Conservation (phyloP, 345 rosid species). For the Lagerstroemia speciosa region DNA sequence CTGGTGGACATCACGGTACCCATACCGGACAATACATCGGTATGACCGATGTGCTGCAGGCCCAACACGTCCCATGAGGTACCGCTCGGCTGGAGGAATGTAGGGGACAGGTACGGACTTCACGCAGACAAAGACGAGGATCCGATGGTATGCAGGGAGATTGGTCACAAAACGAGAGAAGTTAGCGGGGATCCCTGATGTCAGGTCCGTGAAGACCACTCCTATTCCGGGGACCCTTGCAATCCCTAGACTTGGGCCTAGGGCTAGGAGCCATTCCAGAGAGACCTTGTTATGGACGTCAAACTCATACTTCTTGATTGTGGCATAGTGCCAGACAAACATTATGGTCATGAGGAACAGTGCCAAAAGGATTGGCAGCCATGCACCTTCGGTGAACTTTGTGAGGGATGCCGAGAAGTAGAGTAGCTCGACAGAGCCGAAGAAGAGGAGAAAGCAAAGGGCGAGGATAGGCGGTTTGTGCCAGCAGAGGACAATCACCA, state of each 20-base stretch:
- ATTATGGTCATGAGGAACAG: constrained; percentile 13
- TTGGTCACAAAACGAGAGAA: constrained; percentile 44
- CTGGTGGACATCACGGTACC: constrained; percentile 94
- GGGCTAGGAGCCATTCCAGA: constrained; percentile 13
- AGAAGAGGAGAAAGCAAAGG: constrained; percentile 15
- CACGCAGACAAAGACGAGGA: constrained; percentile 24
- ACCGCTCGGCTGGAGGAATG: constrained; percentile 13
- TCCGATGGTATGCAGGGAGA: constrained; percentile 41
- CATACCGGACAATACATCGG: constrained; percentile 64
- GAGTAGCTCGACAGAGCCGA: constrained; percentile 13
- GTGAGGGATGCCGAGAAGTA: constrained; percentile 21
- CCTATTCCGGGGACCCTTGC: constrained; percentile 17
- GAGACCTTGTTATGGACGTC: constrained; percentile 18
- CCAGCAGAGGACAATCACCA: constrained; percentile 18
- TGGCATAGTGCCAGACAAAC: constrained; percentile 19
- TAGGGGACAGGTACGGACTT: constrained; percentile 16
- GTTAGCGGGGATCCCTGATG: constrained; percentile 36
- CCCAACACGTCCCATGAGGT: constrained; percentile 14
- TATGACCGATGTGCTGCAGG: constrained; percentile 54
- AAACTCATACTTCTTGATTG: constrained; percentile 14
- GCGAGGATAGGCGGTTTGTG: constrained; percentile 15
- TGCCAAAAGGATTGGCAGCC: constrained; percentile 18
- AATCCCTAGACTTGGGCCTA: constrained; percentile 16
- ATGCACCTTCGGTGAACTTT: constrained; percentile 15
- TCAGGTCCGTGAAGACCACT: constrained; percentile 10